Evolutionary conservation across 257 asterid genomes (phyloP), one percentile per base, ranked within the genome.

Genomic region (Fraxinus cuspidata): DNA sequence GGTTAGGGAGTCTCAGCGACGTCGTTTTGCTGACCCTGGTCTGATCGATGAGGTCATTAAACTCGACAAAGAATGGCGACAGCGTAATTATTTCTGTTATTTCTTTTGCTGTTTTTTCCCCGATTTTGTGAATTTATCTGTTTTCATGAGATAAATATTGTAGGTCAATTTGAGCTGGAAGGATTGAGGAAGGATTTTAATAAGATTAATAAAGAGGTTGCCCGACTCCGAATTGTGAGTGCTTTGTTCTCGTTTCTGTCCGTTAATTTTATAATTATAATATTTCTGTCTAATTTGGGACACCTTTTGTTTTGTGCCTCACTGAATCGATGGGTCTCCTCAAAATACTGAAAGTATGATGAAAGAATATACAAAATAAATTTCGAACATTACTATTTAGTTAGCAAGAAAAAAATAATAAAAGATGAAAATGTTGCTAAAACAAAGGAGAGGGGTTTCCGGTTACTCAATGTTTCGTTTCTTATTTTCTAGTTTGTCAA

Each of bases 151-250:
- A 25, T 88, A 56, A 64, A 25, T 77, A 32, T 70, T 92, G 75
- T 72, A 96, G 98, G 96, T 71, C 99, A 90, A 88, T 92, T 79
- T 72, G 97, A 93, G 90, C 73, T 96, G 82, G 97, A 93, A 72
- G 86, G 77, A 27, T 80, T 96, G 86, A 84, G 94, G 80, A 92
- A 88, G 70, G 96, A 91, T 51, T 85, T 87, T 70, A 96, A 96
- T 83, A 84, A 53, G 84, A 84, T 93, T 34, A 96, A 88, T 89
- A 93, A 88, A 80, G 88, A 90, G 87, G 81, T 96, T 66, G 93
- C 91, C 68, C 83, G 84, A 66, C 98, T 96, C 65, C 92, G 85
- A 85, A 84, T 88, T 58, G 99, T 96, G 83, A 88, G 99, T 84
- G 27, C 49, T 25, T 12, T 32, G 21, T 66, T 74, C 58, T 44